Evolutionary conservation across 2,329 filamentous ascomycete genomes (phyloP).

Genomic region (Stromatinia cepivora): DNA sequence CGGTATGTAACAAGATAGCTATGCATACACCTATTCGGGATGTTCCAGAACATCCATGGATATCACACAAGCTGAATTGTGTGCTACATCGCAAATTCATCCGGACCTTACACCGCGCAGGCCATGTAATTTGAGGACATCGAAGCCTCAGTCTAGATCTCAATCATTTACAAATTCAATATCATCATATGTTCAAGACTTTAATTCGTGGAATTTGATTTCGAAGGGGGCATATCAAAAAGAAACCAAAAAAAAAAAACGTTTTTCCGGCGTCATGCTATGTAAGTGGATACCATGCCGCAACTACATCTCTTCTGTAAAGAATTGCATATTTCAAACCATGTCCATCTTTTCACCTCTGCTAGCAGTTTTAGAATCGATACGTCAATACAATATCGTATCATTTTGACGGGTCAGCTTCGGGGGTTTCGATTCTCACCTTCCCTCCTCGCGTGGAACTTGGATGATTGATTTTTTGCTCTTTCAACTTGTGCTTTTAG

Average conservation of each 20-base stretch:
- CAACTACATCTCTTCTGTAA: not conserved
- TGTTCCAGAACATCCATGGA: not conserved
- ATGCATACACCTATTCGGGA: too few relatives aligned
- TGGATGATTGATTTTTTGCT: not conserved
- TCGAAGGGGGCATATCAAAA: not conserved
- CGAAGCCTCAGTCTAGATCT: not conserved
- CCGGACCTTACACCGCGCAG: not conserved
- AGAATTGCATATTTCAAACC: not conserved
- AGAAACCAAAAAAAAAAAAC: not conserved
- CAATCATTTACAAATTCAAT: not conserved
- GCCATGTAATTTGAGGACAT: not conserved
- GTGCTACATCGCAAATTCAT: not conserved
- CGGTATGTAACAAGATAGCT: too few relatives aligned
- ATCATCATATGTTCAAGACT: not conserved
- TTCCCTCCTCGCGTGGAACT: not conserved
- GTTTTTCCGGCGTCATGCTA: not conserved
- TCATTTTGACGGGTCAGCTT: not conserved
- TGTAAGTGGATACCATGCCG: constrained; percentile 1
- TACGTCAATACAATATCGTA: not conserved
- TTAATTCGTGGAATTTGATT: not conserved
- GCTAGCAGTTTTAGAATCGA: not conserved
- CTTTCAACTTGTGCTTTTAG: not conserved
- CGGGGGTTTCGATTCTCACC: not conserved
- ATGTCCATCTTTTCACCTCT: not conserved
- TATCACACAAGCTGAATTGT: not conserved